Base-by-base conservation (phyloP, 78 protist genomes). In the Pelomyxa schiedti region DNA sequence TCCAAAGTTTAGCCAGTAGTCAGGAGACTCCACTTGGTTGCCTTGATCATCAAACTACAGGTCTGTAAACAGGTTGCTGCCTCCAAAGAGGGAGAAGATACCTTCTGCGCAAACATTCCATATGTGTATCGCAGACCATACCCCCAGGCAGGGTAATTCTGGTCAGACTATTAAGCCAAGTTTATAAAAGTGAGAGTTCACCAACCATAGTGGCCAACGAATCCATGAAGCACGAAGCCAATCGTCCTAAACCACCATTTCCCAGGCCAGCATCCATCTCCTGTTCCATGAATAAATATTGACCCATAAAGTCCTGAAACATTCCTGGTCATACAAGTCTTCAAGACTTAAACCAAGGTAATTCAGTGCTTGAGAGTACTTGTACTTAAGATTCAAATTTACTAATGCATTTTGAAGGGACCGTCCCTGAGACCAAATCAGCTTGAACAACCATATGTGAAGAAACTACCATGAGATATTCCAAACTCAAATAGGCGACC, bases 241-340 rank as follows among this genome's bases (percentile, higher is more conserved):
- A 79, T 2, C 97, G 83, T 30, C 98, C 97, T 22, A 94, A 86
- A 41, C 98, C 98, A n/a, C 98, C 98, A 75, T 95, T 95, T 65
- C 98, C 98, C 8, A 95, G 93, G 22, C 93, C 98, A 0, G 97
- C 96, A 52, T 95, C 98, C 29, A 73, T 75, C 82, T 95, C 98
- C n/a, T n/a, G n/a, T n/a, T n/a, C n/a, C n/a, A n/a, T n/a, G n/a
- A n/a, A n/a, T n/a, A n/a, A n/a, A n/a, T n/a, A n/a, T n/a, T n/a
- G n/a, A n/a, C n/a, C n/a, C n/a, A n/a, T n/a, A n/a, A n/a, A n/a
- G n/a, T n/a, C n/a, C n/a, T n/a, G n/a, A n/a, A n/a, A n/a, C n/a
- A n/a, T n/a, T n/a, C n/a, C 77, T 88, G 82, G 72, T 78, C 91
- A 8, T 83, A 79, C 68, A 93, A 76, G 6, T 84, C 87, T 52